Evolutionary conservation across 306 rosid genomes (phyloP).

Genomic region (Malus fusca): DNA sequence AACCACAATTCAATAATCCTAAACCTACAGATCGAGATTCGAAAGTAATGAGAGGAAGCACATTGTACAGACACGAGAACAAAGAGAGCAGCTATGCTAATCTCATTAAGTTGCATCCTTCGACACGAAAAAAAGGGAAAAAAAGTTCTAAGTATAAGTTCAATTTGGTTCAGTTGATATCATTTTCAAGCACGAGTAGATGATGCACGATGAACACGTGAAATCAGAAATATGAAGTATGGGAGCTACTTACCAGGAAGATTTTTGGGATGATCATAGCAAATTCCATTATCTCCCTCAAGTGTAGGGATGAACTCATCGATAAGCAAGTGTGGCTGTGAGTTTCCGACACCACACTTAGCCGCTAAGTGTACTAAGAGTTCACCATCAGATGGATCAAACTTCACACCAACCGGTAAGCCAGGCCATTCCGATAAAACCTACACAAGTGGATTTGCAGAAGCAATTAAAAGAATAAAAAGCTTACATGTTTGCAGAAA

Average conservation of each 20-base stretch:
- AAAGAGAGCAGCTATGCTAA: not conserved
- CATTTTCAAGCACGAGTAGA: not conserved
- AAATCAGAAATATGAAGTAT: not conserved
- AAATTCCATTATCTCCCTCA: slow-evolving; percentile 62
- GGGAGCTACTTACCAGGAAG: slow-evolving; percentile 63
- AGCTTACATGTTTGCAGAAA: not conserved
- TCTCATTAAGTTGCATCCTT: too few relatives aligned
- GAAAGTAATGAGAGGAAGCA: not conserved
- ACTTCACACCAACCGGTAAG: slow-evolving; percentile 80
- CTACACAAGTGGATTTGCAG: slow-evolving; percentile 30
- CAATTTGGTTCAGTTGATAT: too few relatives aligned
- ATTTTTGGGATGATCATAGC: slow-evolving; percentile 76
- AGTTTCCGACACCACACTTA: slow-evolving; percentile 56
- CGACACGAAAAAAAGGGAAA: too few relatives aligned
- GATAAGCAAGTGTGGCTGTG: slow-evolving; percentile 50
- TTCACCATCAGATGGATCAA: slow-evolving; percentile 79
- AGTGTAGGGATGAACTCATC: slow-evolving; percentile 78
- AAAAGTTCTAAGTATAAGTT: too few relatives aligned
- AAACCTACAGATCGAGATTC: not conserved
- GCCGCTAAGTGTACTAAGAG: slow-evolving; percentile 71
- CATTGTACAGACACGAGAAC: not conserved
- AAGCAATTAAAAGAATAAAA: not conserved
- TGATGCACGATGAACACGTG: not conserved
- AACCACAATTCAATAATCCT: not conserved
- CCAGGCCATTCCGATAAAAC: slow-evolving; percentile 85